Evolutionary conservation across 176 grass and related monocot species (phyloP).

Genomic region (Hordeum marinum): DNA sequence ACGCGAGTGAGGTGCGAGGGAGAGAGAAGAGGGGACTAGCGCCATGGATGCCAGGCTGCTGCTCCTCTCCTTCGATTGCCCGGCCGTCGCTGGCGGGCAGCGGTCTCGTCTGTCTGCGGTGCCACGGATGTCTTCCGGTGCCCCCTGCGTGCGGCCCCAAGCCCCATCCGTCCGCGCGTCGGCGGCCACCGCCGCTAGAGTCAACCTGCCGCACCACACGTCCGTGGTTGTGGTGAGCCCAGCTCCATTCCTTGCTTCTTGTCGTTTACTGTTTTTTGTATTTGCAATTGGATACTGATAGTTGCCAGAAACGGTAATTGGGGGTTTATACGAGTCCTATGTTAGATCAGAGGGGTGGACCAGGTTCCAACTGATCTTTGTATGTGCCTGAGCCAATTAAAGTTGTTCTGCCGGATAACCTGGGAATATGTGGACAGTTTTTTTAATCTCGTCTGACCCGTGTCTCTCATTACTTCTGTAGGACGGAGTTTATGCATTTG

Average conservation of each 20-base stretch:
- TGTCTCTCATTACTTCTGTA: background rate
- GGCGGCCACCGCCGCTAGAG: background rate
- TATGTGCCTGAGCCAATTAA: background rate
- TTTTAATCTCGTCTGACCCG: background rate
- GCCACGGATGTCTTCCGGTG: background rate
- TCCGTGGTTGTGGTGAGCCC: constrained; percentile 1
- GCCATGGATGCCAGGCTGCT: background rate
- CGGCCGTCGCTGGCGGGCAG: background rate
- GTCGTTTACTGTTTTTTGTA: background rate
- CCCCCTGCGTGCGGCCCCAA: background rate
- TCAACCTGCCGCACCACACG: constrained; percentile 6
- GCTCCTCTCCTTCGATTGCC: background rate
- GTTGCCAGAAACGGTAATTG: background rate
- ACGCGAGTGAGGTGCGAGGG: background rate
- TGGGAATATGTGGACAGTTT: background rate
- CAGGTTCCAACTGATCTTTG: background rate
- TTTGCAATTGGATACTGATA: background rate
- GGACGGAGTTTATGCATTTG: background rate
- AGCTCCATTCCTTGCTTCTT: background rate
- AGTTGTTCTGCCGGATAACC: background rate
- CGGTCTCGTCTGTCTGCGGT: background rate
- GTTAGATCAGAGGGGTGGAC: background rate
- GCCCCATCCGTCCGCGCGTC: background rate
- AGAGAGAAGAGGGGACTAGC: background rate
- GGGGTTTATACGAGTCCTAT: background rate